Evolutionary conservation across 1,139 yeast genomes (phyloP), one percentile per base, ranked within the genome.

Genomic region (Saccharomyces hybrid): DNA sequence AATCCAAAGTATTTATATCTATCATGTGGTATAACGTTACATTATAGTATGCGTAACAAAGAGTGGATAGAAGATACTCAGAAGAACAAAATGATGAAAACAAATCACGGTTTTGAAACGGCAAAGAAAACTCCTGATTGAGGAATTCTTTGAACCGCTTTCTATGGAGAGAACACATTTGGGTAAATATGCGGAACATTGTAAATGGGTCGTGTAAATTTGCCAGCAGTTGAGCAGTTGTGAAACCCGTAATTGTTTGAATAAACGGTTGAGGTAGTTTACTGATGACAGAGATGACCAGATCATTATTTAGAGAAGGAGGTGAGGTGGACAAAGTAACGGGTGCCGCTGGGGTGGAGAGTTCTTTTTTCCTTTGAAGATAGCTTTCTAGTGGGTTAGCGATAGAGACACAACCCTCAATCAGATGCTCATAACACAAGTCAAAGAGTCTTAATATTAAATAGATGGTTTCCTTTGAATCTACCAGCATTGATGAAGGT

Each of bases 371-470:
- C 32, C 54, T 56, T 46, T 56, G 55, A 19, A 62, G 48, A 51
- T 60, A 65, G 32, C 56, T 58, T 38, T 63, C 67, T 12, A 65
- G 50, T 4, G 69, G 69, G 47, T 60, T 63, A 24, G 63, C 63
- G n/a, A 64, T 60, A 2, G 65, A 61, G 2, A 61, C 54, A 16
- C 61, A 58, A 27, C 60, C 57, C 51, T 60, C 61, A 28, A 57
- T 60, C 12, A 64, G 50, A 51, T 66, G 64, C 11, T 60, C 58
- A n/a, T 62, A 55, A 51, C 64, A 62, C 52, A 66, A 60, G 55
- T 69, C 72, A 49, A 67, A 65, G 54, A 64, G 67, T 47, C 70
- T 58, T 27, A 69, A 54, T 4, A 67, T 57, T 8, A 69, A 34
- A 55, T 67, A 69, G 3, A 69, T 50, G 7, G 68, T 64, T 47